A percentile compares a stretch with the other conserved stretches of the same genome.
Evolutionary conservation across 441 rosid species (phyloP).

Genomic region (Populus hybrid): DNA sequence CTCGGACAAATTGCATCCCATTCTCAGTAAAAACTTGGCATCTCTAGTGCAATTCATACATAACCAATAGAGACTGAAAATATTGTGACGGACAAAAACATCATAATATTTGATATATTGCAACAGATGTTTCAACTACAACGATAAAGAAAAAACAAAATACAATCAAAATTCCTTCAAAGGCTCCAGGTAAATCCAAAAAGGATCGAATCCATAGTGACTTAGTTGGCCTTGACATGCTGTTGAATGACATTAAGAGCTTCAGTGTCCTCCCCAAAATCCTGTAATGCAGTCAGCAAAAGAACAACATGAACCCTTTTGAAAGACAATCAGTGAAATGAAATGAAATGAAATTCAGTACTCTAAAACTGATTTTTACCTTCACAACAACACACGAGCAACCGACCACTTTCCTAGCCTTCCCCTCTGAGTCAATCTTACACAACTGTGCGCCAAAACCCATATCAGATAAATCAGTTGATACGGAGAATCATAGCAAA

Average conservation of each 20-base stretch:
- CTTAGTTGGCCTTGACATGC: conserved; percentile 43
- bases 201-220: not conserved
- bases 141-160: not conserved
- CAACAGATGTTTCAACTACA: not conserved
- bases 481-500: not conserved
- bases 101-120: not conserved
- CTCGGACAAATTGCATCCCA: not conserved
- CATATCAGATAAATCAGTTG: not conserved
- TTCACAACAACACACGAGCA: conserved; percentile 49
- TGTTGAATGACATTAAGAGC: conserved; percentile 43
- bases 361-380: conserved; percentile 22
- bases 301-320: not conserved
- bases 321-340: not conserved
- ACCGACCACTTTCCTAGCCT: conserved; percentile 51
- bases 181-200: not conserved
- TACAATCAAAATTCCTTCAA: not conserved
- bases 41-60: not conserved
- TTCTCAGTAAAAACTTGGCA: no score
- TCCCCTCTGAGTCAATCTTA: conserved; percentile 51
- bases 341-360: not conserved
- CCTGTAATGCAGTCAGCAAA: conserved; percentile 23
- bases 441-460: conserved; percentile 28
- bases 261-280: conserved; percentile 48
- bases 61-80: not conserved
- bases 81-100: not conserved